Evolutionary conservation across 805 yeast genomes (phyloP).

Genomic region (Saturnispora quitensis): DNA sequence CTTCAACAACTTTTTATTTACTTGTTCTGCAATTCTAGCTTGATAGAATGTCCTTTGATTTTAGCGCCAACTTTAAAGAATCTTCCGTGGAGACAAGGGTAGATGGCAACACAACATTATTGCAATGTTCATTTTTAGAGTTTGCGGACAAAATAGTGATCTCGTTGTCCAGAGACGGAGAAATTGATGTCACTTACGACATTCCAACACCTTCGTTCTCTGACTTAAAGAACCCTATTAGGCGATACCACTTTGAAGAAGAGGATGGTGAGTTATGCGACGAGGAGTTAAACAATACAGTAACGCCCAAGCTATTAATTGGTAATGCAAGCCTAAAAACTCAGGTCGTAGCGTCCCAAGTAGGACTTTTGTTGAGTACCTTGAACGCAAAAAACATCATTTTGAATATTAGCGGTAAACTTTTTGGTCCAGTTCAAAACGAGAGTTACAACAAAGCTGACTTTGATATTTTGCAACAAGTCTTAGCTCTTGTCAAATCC

Average conservation of each 20-base stretch:
- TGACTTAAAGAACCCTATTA: slow-evolving; percentile 14
- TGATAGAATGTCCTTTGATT: background rate
- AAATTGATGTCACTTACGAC: slow-evolving; percentile 41
- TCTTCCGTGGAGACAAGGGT: background rate
- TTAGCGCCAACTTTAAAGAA: slow-evolving; percentile 4
- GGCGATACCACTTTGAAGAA: slow-evolving; percentile 8
- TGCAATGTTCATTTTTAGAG: slow-evolving; percentile 21
- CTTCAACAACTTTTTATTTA: background rate
- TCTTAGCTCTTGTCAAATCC: slow-evolving; percentile 26
- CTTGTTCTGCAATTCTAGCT: background rate
- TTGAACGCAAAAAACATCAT: slow-evolving; percentile 32
- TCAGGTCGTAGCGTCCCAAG: slow-evolving; percentile 38
- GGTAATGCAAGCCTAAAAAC: slow-evolving; percentile 40
- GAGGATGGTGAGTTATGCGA: slow-evolving; percentile 26
- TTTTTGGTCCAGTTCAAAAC: slow-evolving; percentile 28
- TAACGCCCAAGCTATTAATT: slow-evolving; percentile 28
- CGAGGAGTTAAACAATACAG: slow-evolving; percentile 15
- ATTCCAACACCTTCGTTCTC: slow-evolving; percentile 24
- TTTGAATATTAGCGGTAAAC: slow-evolving; percentile 36
- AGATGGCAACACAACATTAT: slow-evolving; percentile 2
- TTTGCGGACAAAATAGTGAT: slow-evolving; percentile 34
- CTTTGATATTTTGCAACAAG: slow-evolving; percentile 32
- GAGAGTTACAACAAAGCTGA: slow-evolving; percentile 30
- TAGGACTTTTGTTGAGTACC: slow-evolving; percentile 34
- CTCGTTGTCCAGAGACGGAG: slow-evolving; percentile 34